These are phyloP conservation scores for Eremothecium cymbalariae DNA, from an alignment of 1,139 yeast genomes.

Conservation along the genomic window DNA sequence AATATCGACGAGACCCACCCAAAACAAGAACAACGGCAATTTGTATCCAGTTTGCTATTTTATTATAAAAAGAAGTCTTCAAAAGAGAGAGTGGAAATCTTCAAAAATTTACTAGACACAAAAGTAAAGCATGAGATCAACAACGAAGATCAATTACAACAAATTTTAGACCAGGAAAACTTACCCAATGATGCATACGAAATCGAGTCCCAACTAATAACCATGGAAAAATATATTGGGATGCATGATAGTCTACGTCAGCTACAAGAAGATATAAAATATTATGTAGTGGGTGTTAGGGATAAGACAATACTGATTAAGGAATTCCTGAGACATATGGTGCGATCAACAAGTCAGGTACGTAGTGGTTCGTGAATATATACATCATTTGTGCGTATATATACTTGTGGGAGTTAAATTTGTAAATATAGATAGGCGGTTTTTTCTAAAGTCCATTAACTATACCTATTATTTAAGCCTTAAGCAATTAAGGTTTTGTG, in stretches of 20 bases:
- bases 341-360: too few relatives aligned
- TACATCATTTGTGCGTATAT: too few relatives aligned
- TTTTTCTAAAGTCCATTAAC: too few relatives aligned
- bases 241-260: conserved; percentile 10
- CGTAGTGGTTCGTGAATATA: too few relatives aligned
- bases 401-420: too few relatives aligned
- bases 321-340: conserved; percentile 5
- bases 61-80: conserved; percentile 23
- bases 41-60: conserved; percentile 23
- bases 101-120: conserved; percentile 9
- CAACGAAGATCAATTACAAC: conserved; percentile 2
- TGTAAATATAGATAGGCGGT: too few relatives aligned
- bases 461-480: too few relatives aligned
- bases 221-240: conserved; percentile 16
- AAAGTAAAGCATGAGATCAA: neutral
- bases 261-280: conserved; percentile 18
- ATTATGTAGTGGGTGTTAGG: conserved; percentile 21
- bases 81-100: conserved; percentile 16
- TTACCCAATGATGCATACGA: conserved; percentile 13
- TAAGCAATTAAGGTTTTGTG: too few relatives aligned
- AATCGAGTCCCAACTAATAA: conserved; percentile 18
- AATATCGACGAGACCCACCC: conserved; percentile 17
- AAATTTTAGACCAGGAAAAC: neutral
- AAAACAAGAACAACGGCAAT: conserved; percentile 20
- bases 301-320: conserved; percentile 16